Evolutionary conservation across 768 basidiomycete genomes (phyloP).

Genomic region (Xerocomus brunneocitrinus): DNA sequence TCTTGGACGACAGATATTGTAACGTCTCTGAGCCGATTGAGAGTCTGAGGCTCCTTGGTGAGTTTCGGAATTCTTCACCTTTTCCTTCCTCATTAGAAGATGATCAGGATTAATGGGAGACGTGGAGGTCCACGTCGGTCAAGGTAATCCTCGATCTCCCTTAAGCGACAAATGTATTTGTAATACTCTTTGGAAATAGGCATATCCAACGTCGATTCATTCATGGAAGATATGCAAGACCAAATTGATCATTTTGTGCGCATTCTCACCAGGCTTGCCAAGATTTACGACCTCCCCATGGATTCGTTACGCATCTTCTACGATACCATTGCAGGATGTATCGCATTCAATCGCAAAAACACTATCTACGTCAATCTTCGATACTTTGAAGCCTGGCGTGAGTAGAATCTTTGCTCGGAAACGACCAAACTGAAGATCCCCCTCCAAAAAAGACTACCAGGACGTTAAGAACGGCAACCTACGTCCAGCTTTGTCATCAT

Average conservation of each 20-base stretch:
- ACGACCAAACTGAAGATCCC: background rate
- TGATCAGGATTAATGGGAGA: background rate
- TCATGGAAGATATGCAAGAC: slow-evolving; percentile 48
- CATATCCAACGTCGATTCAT: slow-evolving; percentile 6
- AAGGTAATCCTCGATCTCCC: background rate
- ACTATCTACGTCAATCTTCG: slow-evolving; percentile 82
- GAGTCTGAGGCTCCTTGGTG: background rate
- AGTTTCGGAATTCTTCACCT: background rate
- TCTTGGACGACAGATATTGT: background rate
- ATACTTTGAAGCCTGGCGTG: slow-evolving; percentile 82
- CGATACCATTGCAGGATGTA: slow-evolving; percentile 67
- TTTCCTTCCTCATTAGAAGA: background rate
- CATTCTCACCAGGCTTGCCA: slow-evolving; percentile 56
- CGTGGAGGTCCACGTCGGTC: background rate
- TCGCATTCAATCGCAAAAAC: slow-evolving; percentile 88
- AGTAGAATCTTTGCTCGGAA: slow-evolving; percentile 27
- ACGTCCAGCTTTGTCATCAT: background rate
- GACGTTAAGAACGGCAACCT: background rate
- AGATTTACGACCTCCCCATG: slow-evolving; percentile 68
- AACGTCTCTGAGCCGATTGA: background rate
- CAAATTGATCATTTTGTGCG: slow-evolving; percentile 62
- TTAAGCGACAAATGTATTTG: background rate
- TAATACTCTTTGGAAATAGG: background rate
- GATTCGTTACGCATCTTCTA: slow-evolving; percentile 78
- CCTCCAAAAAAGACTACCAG: background rate